Evolutionary conservation across 2,329 filamentous ascomycete species (phyloP).

Genomic region (Penicillium olsonii): DNA sequence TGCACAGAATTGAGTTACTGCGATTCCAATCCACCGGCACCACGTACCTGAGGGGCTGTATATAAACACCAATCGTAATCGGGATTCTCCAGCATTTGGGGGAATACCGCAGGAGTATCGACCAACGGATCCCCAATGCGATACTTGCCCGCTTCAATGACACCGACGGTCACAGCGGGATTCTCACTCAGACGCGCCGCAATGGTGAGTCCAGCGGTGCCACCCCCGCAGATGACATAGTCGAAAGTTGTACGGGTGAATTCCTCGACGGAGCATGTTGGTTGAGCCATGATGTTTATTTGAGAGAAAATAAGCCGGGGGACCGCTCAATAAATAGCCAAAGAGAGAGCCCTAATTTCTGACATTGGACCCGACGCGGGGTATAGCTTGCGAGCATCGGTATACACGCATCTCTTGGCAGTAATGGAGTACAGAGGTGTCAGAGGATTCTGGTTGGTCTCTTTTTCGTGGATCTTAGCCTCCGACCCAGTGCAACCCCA

Average conservation of each 20-base stretch:
- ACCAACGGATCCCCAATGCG: conserved; percentile 29
- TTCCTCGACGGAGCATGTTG: conserved; percentile 14
- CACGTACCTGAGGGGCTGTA: conserved; percentile 28
- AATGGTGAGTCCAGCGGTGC: conserved; percentile 54
- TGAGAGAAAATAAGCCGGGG: neutral
- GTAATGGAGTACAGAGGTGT: no score
- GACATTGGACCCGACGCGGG: no score
- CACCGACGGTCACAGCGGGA: conserved; percentile 41
- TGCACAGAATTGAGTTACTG: conserved; percentile 10
- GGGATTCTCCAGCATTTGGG: conserved; percentile 28
- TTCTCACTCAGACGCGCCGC: conserved; percentile 45
- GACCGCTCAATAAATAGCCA: no score
- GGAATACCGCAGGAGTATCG: conserved; percentile 27
- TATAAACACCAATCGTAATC: conserved; percentile 41
- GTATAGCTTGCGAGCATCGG: no score
- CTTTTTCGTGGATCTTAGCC: no score
- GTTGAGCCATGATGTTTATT: conserved; percentile 1
- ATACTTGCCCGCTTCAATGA: conserved; percentile 48
- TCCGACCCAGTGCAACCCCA: no score
- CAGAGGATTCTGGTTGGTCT: no score
- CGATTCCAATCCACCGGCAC: neutral
- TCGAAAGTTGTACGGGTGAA: conserved; percentile 21
- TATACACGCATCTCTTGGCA: no score
- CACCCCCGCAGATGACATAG: conserved; percentile 54
- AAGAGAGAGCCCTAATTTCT: no score